phyloP scores from a whole-genome alignment of 352 stramenopile genomes.

The Globisporangium nodosum region DNA sequence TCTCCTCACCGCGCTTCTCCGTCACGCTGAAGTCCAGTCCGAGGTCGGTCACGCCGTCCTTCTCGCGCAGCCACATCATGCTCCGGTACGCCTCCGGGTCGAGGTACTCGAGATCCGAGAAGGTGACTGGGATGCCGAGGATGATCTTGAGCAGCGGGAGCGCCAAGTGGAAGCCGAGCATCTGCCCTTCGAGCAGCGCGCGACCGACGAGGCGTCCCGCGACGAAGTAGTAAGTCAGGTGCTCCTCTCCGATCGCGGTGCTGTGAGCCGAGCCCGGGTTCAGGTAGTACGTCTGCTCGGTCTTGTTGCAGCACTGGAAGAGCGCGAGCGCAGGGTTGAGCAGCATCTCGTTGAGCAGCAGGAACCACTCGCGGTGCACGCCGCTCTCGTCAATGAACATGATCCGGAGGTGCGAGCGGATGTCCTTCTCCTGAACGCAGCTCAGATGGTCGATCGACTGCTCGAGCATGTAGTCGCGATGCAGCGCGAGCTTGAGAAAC shows the following conservation, averaged over 20 bases:
- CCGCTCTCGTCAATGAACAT: constrained; percentile 58
- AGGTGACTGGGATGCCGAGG: constrained; percentile 85
- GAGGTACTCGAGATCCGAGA: constrained; percentile 82
- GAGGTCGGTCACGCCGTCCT: constrained; percentile 12
- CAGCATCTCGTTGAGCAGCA: constrained; percentile 34
- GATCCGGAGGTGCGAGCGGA: constrained; percentile 33
- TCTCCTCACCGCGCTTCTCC: constrained; percentile 71
- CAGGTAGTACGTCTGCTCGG: constrained; percentile 34
- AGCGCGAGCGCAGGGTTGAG: constrained; percentile 31
- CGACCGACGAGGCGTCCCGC: constrained; percentile 32
- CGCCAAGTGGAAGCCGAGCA: constrained; percentile 88
- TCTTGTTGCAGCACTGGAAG: constrained; percentile 25
- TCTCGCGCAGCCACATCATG: constrained; percentile 15
- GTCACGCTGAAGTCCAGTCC: constrained; percentile 19
- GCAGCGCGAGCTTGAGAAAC: constrained; percentile 6
- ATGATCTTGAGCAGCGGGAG: constrained; percentile 93
- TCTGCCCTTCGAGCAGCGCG: constrained; percentile 69
- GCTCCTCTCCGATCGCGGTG: not conserved
- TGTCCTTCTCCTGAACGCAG: constrained; percentile 18
- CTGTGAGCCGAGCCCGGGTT: constrained; percentile 19
- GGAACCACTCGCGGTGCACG: constrained; percentile 74
- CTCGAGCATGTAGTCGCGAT: not conserved
- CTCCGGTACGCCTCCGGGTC: constrained; percentile 20
- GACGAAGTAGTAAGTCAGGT: constrained; percentile 34
- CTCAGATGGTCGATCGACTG: constrained; percentile 22